Base-by-base conservation (phyloP, 371 early-diverging fungal genomes). In the Enteropsectra breve region DNA sequence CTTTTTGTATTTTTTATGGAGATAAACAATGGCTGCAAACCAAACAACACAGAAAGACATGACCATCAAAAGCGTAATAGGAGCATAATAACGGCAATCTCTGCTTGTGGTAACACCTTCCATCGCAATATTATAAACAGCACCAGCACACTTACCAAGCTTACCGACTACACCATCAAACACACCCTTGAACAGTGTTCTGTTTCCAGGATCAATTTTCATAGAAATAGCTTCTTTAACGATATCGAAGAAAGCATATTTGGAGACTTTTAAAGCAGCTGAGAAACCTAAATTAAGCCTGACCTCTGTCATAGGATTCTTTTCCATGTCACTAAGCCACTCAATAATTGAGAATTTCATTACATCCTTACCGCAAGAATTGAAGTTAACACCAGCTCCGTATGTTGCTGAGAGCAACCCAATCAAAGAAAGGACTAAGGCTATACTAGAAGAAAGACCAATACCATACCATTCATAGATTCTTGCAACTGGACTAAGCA, bases 211-310 rank as follows among this genome's bases (percentile, higher is more conserved):
- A 48, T 67, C 64, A 8, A 80, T 73, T 47, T 69, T 76, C 70
- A 76, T 75, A 28, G 76, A 60, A 4, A 80, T 46, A 28, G 69
- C 63, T 60, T 80, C 80, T 58, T 80, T 80, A 28, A 67, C 59
- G 23, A 78, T 68, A 65, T 80, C 80, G 69, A 77, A 78, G 2
- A 68, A 54, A 18, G 72, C 74, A 66, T 76, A 80, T 62, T 80
- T 80, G 24, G 66, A 47, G 18, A 78, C 59, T 57, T 78, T 80
- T 4, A 68, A 23, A 36, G 29, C 11, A 32, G 52, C 11, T 28
- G 11, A 23, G 15, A 32, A 11, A 24, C 11, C 33, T 11, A 23
- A 11, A 32, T 24, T 24, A 32, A 15, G 11, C 11, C 11, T 28
- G 11, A 23, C 33, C 24, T 52, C 52, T 24, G 11, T 24, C 11